Base-by-base conservation (phyloP, 148 eudicot species). In the Camellia sinensis region DNA sequence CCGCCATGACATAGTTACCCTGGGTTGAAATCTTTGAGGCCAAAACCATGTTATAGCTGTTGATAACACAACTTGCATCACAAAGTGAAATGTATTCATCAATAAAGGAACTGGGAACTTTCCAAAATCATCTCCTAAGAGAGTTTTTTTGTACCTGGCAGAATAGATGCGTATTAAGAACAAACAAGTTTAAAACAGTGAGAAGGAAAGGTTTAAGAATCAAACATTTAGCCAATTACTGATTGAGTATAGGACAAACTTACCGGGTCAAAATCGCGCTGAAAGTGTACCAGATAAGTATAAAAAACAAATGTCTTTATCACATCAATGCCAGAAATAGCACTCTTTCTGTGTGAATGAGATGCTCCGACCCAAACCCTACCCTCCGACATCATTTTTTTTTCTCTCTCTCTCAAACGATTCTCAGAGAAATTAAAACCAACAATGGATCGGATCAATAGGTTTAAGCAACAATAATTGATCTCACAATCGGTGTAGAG, bases 31-130 rank as follows among this genome's bases (percentile, higher is more conserved):
- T 83, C 85, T 87, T 48, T 91, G 87, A 79, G 92, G 88, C 98
- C 99, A 96, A 79, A 83, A 89, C 95, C 95, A 93, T 61, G 89
- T 90, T 64, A 96, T 96, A 76, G 85, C 91, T 81, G 85, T 96
- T 7, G 99, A 91, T 80, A 93, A 81, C 76, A 92, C 72, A 82
- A 98, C 99, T 93, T 96, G 99, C 98, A 96, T 96, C 2, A 89
- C 64, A 78, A 96, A 96, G 85, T 93, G 99, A 70, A 96, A 83
- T 37, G 99, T 92, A 81, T 96, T 96, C 99, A 96, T 93, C 92
- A 96, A 80, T 50, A 96, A 80, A 18, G 99, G 99, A 75, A 98
- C 99, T 14, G 99, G 99, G 82, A 96, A 96, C 82, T 87, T 96
- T 71, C 98, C 99, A 88, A 96, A 79, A 74, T 96, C 79, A 83